Conservation (phyloP, 441 rosid species). For the Corymbia calophylla region DNA sequence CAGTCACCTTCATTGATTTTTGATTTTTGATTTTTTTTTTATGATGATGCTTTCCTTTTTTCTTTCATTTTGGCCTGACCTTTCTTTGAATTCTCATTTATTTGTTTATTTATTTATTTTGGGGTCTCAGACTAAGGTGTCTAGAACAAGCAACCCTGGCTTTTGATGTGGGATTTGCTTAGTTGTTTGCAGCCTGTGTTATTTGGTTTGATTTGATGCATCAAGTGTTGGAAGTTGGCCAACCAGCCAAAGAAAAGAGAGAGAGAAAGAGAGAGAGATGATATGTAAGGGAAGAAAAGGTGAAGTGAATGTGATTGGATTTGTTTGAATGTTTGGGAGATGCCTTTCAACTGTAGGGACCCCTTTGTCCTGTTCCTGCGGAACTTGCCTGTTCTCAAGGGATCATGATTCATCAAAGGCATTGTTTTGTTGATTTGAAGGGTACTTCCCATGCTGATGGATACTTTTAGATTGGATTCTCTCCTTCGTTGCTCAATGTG, state of each 20-base stretch:
- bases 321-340: slow-evolving; percentile 36
- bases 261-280: neutral
- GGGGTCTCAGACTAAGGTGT: slow-evolving; percentile 15
- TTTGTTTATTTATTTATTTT: neutral
- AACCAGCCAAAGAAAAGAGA: neutral
- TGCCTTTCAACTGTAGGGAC: slow-evolving; percentile 10
- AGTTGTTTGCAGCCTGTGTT: slow-evolving; percentile 9
- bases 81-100: neutral
- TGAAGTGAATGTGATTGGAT: slow-evolving; percentile 24
- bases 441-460: slow-evolving; percentile 4
- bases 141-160: slow-evolving; percentile 24
- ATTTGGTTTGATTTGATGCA: slow-evolving; percentile 30
- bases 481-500: neutral
- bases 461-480: neutral
- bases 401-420: neutral
- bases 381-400: slow-evolving; percentile 2
- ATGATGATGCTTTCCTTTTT: neutral
- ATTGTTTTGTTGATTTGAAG: neutral
- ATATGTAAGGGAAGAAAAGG: neutral
- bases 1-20: neutral
- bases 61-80: neutral
- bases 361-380: neutral
- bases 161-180: slow-evolving; percentile 30
- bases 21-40: neutral
- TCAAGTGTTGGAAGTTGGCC: slow-evolving; percentile 22